phyloP scores from a whole-genome alignment of 2,329 filamentous ascomycete genomes.

The Aspergillus carbonarius region DNA sequence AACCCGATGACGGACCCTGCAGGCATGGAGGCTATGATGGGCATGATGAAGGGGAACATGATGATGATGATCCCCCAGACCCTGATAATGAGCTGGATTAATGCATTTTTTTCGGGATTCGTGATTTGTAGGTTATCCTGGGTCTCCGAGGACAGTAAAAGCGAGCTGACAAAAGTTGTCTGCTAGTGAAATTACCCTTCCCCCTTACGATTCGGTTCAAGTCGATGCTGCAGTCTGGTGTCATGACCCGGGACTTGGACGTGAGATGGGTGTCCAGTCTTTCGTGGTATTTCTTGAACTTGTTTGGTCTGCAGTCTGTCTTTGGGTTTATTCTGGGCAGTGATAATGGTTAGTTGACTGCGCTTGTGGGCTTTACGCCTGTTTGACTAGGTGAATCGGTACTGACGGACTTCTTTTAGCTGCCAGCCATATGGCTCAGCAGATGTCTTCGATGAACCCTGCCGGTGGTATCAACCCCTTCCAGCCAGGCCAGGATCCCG shows the following conservation, averaged over 20 bases:
- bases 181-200: slow-evolving; percentile 87
- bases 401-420: slow-evolving; percentile 52
- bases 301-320: slow-evolving; percentile 93
- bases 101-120: slow-evolving; percentile 97
- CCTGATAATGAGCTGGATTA: slow-evolving; percentile 99
- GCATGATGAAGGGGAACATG: slow-evolving; percentile 99
- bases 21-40: slow-evolving; percentile 99
- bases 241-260: slow-evolving; percentile 93
- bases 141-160: not conserved
- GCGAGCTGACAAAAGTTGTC: slow-evolving; percentile 11
- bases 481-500: slow-evolving; percentile 86
- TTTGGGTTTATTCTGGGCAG: slow-evolving; percentile 96
- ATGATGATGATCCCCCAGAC: slow-evolving; percentile 99
- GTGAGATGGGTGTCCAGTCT: slow-evolving; percentile 98
- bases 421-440: slow-evolving; percentile 85
- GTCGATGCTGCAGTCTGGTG: slow-evolving; percentile 96
- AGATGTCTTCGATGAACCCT: slow-evolving; percentile 73
- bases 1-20: slow-evolving; percentile 95
- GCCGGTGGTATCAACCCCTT: slow-evolving; percentile 70
- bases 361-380: not conserved
- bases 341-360: slow-evolving; percentile 74
- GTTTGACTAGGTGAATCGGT: not conserved
- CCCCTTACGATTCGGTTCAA: slow-evolving; percentile 98
- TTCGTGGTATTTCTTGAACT: slow-evolving; percentile 97
- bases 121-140: slow-evolving; percentile 73